Conservation (phyloP, 495 filamentous ascomycete species). For the Hypoxylon cercidicola region DNA sequence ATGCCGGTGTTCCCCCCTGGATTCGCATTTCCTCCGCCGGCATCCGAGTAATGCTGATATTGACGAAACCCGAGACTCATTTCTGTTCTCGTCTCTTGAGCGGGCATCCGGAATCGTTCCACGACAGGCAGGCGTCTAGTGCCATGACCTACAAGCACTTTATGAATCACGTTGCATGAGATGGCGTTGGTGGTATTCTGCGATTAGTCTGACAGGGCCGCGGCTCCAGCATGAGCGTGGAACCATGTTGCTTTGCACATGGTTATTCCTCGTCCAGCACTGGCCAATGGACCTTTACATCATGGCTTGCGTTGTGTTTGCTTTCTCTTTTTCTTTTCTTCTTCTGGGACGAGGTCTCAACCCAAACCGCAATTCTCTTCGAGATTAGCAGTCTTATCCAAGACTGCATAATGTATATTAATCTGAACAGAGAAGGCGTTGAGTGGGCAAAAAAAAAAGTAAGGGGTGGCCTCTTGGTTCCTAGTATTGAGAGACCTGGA, state of each 20-base stretch:
- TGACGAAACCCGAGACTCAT: not conserved
- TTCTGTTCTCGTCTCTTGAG: not conserved
- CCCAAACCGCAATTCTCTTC: not conserved
- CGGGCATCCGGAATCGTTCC: not conserved
- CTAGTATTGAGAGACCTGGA: not conserved
- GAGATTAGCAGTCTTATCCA: not conserved
- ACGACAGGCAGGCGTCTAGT: slow-evolving; percentile 3
- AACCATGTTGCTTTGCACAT: slow-evolving; percentile 1
- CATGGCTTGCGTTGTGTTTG: slow-evolving; percentile 2
- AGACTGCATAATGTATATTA: slow-evolving; percentile 41
- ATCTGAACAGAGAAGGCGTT: slow-evolving; percentile 28
- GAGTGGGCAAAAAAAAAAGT: slow-evolving; percentile 4
- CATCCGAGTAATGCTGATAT: slow-evolving; percentile 41
- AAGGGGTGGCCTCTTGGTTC: slow-evolving; percentile 5
- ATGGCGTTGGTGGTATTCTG: slow-evolving; percentile 42
- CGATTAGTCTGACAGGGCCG: slow-evolving; percentile 16
- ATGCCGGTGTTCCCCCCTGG: slow-evolving; percentile 78
- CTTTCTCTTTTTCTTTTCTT: slow-evolving; percentile 1
- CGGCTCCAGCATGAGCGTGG: not conserved
- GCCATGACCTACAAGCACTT: slow-evolving; percentile 16
- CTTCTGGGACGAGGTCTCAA: not conserved
- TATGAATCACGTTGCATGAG: slow-evolving; percentile 40
- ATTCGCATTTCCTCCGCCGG: slow-evolving; percentile 57
- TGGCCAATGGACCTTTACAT: slow-evolving; percentile 21
- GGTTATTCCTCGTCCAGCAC: slow-evolving; percentile 5